Evolutionary conservation across 352 stramenopile genomes (phyloP), one percentile per base, ranked within the genome.

Genomic region (Phytophthora melonis): DNA sequence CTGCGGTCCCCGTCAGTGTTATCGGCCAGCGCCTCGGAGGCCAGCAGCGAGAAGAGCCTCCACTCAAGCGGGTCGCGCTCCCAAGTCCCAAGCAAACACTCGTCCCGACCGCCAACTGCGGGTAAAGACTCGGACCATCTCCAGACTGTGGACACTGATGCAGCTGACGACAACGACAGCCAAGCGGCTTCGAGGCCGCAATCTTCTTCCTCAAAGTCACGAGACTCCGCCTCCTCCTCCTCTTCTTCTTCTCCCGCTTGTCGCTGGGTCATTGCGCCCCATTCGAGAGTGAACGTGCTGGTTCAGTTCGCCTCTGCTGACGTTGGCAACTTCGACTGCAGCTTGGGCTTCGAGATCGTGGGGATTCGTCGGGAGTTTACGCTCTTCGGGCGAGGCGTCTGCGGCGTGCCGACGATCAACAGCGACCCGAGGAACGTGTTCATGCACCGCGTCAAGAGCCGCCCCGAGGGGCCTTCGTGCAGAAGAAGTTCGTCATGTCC

Each of bases 381-480:
- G 11, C 80, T 99, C 3, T 91, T 97, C 54, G 90, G 84, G 47
- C 84, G 87, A 16, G 96, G 90, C 11, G 80, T 82, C 0, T 97
- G 94, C 54, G 79, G 81, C 6, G 93, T 98, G 14, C 96, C 96
- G n/a, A 89, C 84, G 16, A 98, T 99, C 67, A 98, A 98, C 75
- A 87, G 70, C 27, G 95, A 99, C 60, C 95, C 95, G 10, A 81
- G 93, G 41, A 98, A 98, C 66, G 90, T 99, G 3, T 99, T 98
- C 66, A 99, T 98, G 95, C 90, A 86, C 50, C 89, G 96, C 14
- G 76, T 98, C 16, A 98, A 98, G 74, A 89, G 81, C 34, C 77
- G 81, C 9, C 77, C 84, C 2, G 90, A 95, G 21, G 65, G 7
- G 66, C 74, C 9, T 87, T 94, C 73, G 84, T 97, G 16, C 78